These are phyloP conservation scores for Trypethelium eluteriae DNA, from an alignment of 495 filamentous ascomycete genomes.

Conservation along the genomic window DNA sequence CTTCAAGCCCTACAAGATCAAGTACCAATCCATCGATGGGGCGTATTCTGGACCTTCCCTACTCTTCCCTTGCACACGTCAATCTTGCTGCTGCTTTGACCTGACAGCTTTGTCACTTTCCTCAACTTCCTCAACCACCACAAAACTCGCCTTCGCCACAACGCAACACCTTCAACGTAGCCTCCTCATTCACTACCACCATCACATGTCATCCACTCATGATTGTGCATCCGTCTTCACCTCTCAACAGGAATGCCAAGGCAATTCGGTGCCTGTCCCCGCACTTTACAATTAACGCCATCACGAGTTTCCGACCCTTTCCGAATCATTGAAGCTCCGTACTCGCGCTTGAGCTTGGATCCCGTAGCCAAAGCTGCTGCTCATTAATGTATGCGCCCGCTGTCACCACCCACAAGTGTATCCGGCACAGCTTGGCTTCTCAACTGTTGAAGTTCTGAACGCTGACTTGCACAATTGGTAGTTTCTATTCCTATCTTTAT, in stretches of 20 bases:
- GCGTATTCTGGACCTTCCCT: not conserved
- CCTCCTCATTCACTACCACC: constrained; percentile 1
- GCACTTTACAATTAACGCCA: not conserved
- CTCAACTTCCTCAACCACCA: not conserved
- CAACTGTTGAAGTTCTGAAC: not conserved
- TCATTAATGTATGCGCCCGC: not conserved
- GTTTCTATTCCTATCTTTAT: not conserved
- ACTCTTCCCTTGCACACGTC: not conserved
- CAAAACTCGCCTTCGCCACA: not conserved
- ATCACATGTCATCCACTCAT: not conserved
- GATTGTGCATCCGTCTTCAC: not conserved
- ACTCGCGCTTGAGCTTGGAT: no score
- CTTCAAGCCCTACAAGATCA: not conserved
- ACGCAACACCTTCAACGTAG: no score
- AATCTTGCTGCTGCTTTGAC: not conserved
- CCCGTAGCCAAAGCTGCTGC: no score
- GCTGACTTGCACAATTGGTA: not conserved
- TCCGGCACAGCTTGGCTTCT: not conserved
- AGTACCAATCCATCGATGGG: not conserved
- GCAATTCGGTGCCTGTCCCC: not conserved
- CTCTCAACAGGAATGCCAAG: constrained; percentile 1
- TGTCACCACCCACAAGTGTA: no score
- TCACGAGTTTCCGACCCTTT: constrained; percentile 8
- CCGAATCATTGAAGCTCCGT: not conserved
- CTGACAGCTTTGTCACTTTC: not conserved